Percentiles rank a stretch among this genome's conserved stretches.
phyloP scores from a whole-genome alignment of 1,284 basidiomycete genomes.

The Xerocomus nothofagi region DNA sequence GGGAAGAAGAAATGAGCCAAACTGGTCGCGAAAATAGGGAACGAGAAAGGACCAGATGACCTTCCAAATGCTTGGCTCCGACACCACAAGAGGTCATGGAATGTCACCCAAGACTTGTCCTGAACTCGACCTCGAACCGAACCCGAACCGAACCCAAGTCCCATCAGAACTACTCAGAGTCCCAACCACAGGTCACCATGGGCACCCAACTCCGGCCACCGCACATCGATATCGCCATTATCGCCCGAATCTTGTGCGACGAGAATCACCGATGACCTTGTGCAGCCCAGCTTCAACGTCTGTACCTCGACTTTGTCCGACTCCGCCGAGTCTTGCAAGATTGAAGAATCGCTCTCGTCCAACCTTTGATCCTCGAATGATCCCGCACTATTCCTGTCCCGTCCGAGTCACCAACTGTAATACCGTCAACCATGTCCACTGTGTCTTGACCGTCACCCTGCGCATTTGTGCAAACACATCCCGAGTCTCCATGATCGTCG shows the following conservation, averaged over 20 bases:
- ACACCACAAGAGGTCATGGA: neutral
- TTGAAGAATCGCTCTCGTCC: too few species aligned
- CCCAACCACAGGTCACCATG: neutral
- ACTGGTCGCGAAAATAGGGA: neutral
- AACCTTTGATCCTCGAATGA: neutral
- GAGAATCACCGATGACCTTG: neutral
- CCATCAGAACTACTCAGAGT: neutral
- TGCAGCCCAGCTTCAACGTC: neutral
- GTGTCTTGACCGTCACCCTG: neutral
- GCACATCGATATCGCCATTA: neutral
- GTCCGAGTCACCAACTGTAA: neutral
- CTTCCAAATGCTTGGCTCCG: neutral
- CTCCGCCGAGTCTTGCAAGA: neutral
- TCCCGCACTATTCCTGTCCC: neutral
- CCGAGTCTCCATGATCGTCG: slow-evolving; percentile 1
- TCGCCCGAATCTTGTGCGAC: neutral
- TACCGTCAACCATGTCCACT: neutral
- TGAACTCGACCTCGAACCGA: neutral
- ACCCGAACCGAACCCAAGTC: neutral
- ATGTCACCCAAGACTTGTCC: neutral
- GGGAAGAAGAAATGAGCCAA: neutral
- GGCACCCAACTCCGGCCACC: neutral
- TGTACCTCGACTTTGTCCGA: neutral
- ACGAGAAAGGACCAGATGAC: slow-evolving; percentile 3
- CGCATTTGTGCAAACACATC: neutral